Evolutionary conservation across 495 filamentous ascomycete species (phyloP), one percentile per base, ranked within the genome.

Genomic region (Trichoderma asperelloides): DNA sequence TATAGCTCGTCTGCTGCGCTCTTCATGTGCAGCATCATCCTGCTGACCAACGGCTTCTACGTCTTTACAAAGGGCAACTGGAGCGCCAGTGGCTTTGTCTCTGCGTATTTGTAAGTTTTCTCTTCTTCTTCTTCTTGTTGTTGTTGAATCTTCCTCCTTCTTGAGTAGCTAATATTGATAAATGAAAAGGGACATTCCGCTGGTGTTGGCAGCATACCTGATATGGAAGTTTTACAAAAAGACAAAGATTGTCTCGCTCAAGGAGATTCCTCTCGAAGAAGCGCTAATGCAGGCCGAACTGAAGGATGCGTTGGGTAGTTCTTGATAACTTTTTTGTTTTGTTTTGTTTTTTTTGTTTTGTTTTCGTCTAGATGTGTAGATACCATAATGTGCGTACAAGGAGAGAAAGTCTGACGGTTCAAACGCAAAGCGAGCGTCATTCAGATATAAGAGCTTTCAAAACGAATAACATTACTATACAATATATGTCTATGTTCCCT

Each of bases 151-250:
- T n/a, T n/a, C n/a, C n/a, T n/a, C n/a, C n/a, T 49, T 47, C 7
- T 13, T 18, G 28, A 27, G 13, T n/a, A 47, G 28, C 40, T 13
- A 12, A 69, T 25, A 39, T 27, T 47, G n/a, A n/a, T 27, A n/a
- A 55, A 45, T 80, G 81, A 27, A 62, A 47, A 82, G 81, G 62
- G 82, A 86, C 60, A 82, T 89, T 37, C 84, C 84, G 0, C 78
- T 88, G 30, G 81, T 87, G 47, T 57, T 79, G 0, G 66, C 66
- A 1, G 78, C 86, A 25, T 87, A 83, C 66, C 68, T 86, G 23
- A 79, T 78, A 5, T 89, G 81, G 75, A 89, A 89, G 65, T 67
- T 80, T 6, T 67, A 76, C 33, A 84, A 80, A 67, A 82, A 77
- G 67, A 87, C 85, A 0, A 83, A 80, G 67, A 72, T 88, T 25